Percentiles rank a stretch among this genome's conserved stretches.
Conservation (phyloP, 2,329 filamentous ascomycete genomes). For the Zymoseptoria brevis region DNA sequence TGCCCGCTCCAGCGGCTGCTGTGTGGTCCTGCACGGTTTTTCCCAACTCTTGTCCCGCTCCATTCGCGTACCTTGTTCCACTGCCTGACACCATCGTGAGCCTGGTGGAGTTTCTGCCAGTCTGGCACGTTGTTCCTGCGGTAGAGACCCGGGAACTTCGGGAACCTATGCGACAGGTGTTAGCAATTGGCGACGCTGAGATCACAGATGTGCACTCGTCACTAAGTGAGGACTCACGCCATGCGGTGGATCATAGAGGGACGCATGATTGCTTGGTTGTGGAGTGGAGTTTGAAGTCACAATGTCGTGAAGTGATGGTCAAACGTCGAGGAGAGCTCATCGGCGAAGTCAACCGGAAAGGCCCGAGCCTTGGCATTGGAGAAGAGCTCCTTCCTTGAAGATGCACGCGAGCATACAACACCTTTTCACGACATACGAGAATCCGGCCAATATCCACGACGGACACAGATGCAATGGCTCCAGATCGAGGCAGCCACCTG, state of each 20-base stretch:
- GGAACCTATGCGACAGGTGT: constrained; percentile 8
- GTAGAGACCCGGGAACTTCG: constrained; percentile 45
- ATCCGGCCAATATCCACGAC: not conserved
- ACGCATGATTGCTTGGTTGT: constrained; percentile 16
- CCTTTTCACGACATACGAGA: not conserved
- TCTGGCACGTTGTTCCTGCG: constrained; percentile 68
- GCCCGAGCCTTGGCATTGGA: not conserved
- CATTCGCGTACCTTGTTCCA: constrained; percentile 65
- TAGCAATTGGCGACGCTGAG: constrained; percentile 2
- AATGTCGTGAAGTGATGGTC: constrained; percentile 1
- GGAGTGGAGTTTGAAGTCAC: not conserved
- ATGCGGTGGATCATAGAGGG: constrained; percentile 35
- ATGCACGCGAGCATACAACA: not conserved
- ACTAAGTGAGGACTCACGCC: constrained; percentile 30
- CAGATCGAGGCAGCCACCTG: constrained; percentile 23
- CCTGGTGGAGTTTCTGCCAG: constrained; percentile 68
- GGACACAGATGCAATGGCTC: constrained; percentile 28
- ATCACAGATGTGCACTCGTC: not conserved
- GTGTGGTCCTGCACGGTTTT: not conserved
- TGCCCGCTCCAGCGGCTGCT: not conserved
- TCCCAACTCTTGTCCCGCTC: constrained; percentile 3
- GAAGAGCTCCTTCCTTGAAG: not conserved
- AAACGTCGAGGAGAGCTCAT: not conserved
- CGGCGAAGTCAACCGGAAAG: not conserved
- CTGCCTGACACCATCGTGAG: constrained; percentile 61